Conservation (phyloP, 305 asterid species). For the Striga hermonthica region DNA sequence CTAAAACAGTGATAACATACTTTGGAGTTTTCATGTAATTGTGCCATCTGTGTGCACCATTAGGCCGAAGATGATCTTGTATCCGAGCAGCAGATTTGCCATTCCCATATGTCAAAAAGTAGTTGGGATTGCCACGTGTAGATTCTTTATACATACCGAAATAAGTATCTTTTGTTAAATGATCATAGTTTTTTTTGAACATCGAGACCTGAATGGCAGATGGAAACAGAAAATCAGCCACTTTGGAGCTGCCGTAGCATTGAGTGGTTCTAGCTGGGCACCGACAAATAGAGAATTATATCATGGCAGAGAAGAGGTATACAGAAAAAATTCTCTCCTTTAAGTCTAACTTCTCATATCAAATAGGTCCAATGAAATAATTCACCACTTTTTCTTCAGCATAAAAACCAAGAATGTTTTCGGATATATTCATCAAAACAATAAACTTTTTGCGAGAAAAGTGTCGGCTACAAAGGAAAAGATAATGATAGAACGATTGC, state of each 20-base stretch:
- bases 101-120: constrained; percentile 93
- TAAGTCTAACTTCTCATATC: not conserved
- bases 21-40: constrained; percentile 90
- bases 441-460: constrained; percentile 9
- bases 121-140: constrained; percentile 92
- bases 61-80: constrained; percentile 93
- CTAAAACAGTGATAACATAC: constrained; percentile 41
- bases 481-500: constrained; percentile 17
- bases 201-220: constrained; percentile 60
- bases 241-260: constrained; percentile 14
- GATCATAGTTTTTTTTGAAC: constrained; percentile 97
- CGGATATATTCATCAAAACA: constrained; percentile 12
- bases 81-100: constrained; percentile 92
- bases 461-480: no score
- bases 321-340: constrained; percentile 4
- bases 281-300: not conserved
- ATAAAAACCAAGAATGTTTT: not conserved
- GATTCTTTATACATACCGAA: constrained; percentile 89
- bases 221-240: constrained; percentile 12
- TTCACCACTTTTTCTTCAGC: constrained; percentile 4
- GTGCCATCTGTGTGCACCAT: constrained; percentile 99
- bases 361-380: constrained; percentile 16
- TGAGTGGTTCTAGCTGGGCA: not conserved
- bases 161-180: constrained; percentile 77
- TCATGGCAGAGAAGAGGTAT: constrained; percentile 9